Percentiles rank a stretch among this genome's conserved stretches.
phyloP scores from a whole-genome alignment of 2,329 filamentous ascomycete genomes.

The Microcera coccophila region DNA sequence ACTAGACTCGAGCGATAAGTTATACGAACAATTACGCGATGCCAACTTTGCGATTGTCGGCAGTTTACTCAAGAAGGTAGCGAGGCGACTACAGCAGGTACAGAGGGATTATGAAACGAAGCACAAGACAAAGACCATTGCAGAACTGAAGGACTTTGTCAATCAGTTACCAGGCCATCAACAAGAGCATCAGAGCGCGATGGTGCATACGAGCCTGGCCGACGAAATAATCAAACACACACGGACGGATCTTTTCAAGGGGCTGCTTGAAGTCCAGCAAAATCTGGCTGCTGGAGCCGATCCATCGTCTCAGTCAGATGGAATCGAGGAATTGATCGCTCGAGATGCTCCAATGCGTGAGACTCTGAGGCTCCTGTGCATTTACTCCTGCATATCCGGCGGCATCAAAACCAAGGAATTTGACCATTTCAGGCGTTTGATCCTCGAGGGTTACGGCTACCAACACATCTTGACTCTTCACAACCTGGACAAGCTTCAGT shows the following conservation, averaged over 20 bases:
- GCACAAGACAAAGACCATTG: slow-evolving; percentile 79
- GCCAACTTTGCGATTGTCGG: slow-evolving; percentile 95
- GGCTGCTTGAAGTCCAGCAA: slow-evolving; percentile 88
- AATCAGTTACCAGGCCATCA: slow-evolving; percentile 87
- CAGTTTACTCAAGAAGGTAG: slow-evolving; percentile 81
- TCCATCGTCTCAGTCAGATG: slow-evolving; percentile 81
- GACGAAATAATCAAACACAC: slow-evolving; percentile 96
- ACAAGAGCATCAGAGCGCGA: slow-evolving; percentile 87
- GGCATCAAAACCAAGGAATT: slow-evolving; percentile 86
- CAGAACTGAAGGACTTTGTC: slow-evolving; percentile 93
- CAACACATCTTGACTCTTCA: slow-evolving; percentile 89
- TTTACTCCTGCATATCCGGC: slow-evolving; percentile 86
- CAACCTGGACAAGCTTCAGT: slow-evolving; percentile 81
- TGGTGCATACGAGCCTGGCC: slow-evolving; percentile 84
- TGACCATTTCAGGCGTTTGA: slow-evolving; percentile 80
- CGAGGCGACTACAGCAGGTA: slow-evolving; percentile 76
- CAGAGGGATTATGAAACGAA: slow-evolving; percentile 87
- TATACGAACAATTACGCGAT: slow-evolving; percentile 84
- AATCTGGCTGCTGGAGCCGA: slow-evolving; percentile 89
- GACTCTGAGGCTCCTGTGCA: slow-evolving; percentile 78
- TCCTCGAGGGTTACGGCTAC: slow-evolving; percentile 90
- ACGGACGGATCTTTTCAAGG: slow-evolving; percentile 81
- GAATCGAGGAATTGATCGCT: slow-evolving; percentile 91
- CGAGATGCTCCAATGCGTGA: slow-evolving; percentile 77
- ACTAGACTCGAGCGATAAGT: slow-evolving; percentile 81